Percentiles rank a stretch among this genome's conserved stretches.
Evolutionary conservation across 306 rosid species (phyloP).

Genomic region (Fragaria ananassa): DNA sequence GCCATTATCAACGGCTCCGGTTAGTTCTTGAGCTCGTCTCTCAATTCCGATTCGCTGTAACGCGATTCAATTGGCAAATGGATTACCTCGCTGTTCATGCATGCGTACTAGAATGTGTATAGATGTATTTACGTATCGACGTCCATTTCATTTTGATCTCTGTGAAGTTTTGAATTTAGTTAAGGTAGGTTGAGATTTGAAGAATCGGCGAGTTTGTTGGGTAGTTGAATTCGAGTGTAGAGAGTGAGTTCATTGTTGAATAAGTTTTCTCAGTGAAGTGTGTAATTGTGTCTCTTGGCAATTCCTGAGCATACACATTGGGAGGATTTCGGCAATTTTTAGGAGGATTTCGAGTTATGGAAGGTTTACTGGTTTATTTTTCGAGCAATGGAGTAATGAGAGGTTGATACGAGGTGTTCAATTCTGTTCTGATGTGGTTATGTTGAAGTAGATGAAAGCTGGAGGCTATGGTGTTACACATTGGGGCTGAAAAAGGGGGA

Average conservation of each 20-base stretch:
- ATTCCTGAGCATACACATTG: not conserved
- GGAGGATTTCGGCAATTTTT: not conserved
- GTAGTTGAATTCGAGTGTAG: not conserved
- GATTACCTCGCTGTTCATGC: not conserved
- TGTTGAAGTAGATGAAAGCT: not conserved
- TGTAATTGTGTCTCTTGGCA: not conserved
- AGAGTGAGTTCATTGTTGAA: not conserved
- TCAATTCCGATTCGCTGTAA: not conserved
- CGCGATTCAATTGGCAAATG: not conserved
- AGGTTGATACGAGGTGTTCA: not conserved
- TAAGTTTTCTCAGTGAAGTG: not conserved
- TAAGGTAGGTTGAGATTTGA: not conserved
- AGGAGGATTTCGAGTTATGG: not conserved
- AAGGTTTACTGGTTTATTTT: not conserved
- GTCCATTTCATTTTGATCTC: not conserved
- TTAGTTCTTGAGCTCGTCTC: constrained; percentile 22
- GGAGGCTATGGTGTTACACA: not conserved
- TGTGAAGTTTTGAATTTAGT: not conserved
- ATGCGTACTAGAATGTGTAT: not conserved
- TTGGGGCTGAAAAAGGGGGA: not conserved
- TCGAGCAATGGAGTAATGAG: not conserved
- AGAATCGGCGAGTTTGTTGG: not conserved
- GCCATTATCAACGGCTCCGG: constrained; percentile 49
- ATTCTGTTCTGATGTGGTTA: not conserved
- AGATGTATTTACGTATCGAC: not conserved